Conservation (phyloP, 148 eudicot species). For the Chenopodium formosanum region DNA sequence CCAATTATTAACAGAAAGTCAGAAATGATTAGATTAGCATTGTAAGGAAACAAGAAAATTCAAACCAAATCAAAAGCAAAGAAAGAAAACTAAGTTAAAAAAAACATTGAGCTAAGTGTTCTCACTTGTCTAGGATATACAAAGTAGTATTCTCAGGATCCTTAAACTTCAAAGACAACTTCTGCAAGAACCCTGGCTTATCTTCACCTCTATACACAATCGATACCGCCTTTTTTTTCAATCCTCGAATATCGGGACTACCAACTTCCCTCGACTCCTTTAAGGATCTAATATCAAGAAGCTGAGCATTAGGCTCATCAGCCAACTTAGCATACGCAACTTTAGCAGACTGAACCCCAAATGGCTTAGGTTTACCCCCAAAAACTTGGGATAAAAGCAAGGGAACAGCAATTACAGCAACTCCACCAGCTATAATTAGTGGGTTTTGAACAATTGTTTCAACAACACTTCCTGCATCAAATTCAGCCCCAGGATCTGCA, state of each 20-base stretch:
- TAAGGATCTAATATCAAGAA: conserved; percentile 79
- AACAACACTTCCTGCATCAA: conserved; percentile 58
- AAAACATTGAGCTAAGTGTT: not conserved
- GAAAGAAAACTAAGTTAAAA: not conserved
- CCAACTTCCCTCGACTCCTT: conserved; percentile 63
- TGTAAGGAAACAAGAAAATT: not conserved
- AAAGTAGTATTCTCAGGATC: conserved; percentile 87
- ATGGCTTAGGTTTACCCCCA: conserved; percentile 57
- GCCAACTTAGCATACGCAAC: conserved; percentile 70
- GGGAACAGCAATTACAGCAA: conserved; percentile 65
- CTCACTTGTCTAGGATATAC: conserved; percentile 94
- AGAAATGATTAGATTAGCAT: too few species aligned
- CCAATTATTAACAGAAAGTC: too few species aligned
- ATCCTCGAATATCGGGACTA: conserved; percentile 65
- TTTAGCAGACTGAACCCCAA: conserved; percentile 81
- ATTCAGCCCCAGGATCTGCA: conserved; percentile 42
- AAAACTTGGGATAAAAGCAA: conserved; percentile 64
- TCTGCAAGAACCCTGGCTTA: conserved; percentile 83
- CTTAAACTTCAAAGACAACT: conserved; percentile 77
- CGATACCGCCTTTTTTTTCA: conserved; percentile 71
- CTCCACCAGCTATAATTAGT: conserved; percentile 59
- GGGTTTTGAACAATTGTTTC: conserved; percentile 61
- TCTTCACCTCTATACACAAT: conserved; percentile 69
- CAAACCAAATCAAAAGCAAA: not conserved
- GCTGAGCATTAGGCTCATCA: conserved; percentile 61